Evolutionary conservation across 345 rosid species (phyloP).

Genomic region (Eucalyptus erythrocorys): DNA sequence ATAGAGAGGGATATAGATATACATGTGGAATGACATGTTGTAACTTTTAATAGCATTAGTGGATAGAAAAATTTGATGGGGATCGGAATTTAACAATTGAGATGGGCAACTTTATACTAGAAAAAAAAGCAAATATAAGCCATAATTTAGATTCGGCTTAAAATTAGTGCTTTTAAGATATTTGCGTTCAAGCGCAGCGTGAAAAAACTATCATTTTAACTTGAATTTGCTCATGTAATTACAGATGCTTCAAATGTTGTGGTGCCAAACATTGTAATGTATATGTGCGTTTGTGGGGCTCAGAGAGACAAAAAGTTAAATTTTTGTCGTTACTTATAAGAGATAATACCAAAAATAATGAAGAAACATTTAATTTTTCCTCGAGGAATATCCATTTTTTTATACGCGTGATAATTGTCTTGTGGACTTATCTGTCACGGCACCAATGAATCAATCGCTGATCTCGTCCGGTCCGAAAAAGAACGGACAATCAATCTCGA

Average conservation of each 20-base stretch:
- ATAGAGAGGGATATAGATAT: neutral
- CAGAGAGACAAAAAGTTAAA: neutral
- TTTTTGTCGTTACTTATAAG: neutral
- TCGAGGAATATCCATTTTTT: neutral
- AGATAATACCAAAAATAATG: neutral
- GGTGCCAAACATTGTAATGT: neutral
- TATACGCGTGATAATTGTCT: neutral
- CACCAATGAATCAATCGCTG: neutral
- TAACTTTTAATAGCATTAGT: neutral
- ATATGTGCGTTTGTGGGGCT: neutral
- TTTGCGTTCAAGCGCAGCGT: fast-evolving
- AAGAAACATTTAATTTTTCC: neutral
- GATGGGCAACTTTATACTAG: fast-evolving
- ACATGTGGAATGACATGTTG: neutral
- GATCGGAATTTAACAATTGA: neutral
- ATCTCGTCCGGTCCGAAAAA: neutral
- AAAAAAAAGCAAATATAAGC: neutral
- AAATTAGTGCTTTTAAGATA: neutral
- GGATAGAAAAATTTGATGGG: neutral
- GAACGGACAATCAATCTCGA: neutral
- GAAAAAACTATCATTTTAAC: neutral
- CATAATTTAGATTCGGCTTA: neutral
- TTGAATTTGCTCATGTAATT: neutral
- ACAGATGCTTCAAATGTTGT: neutral
- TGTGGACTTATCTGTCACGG: neutral